Conservation (phyloP, 2,329 filamentous ascomycete species). For the Kalaharituber pfeilii region DNA sequence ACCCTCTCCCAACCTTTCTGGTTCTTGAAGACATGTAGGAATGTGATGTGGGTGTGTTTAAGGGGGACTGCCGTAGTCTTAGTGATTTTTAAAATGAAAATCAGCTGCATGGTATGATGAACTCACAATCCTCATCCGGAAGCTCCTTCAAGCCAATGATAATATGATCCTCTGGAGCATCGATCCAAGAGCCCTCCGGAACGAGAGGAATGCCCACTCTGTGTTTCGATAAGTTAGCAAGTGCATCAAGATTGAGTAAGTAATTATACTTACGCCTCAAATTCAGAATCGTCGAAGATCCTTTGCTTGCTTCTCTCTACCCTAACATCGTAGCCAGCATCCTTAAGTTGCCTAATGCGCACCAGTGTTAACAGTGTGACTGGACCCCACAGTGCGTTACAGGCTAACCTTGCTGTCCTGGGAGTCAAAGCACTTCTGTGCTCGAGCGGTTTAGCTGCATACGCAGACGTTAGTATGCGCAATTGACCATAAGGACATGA, state of each 20-base stretch:
- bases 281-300: constrained; percentile 47
- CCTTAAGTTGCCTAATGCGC: constrained; percentile 33
- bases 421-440: constrained; percentile 32
- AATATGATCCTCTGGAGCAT: constrained; percentile 47
- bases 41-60: constrained; percentile 55
- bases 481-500: no score
- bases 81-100: not conserved
- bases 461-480: constrained; percentile 5
- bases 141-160: constrained; percentile 66
- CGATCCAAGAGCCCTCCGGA: constrained; percentile 47
- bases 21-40: constrained; percentile 58
- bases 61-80: constrained; percentile 36
- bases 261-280: constrained; percentile 30
- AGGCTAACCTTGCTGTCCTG: constrained; percentile 37
- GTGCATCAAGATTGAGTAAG: not conserved
- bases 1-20: constrained; percentile 68
- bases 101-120: constrained; percentile 1
- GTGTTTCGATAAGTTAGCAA: not conserved
- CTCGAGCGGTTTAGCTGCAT: constrained; percentile 29
- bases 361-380: not conserved
- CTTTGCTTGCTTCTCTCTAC: constrained; percentile 51
- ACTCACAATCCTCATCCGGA: constrained; percentile 44
- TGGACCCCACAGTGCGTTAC: not conserved
- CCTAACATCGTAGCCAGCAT: constrained; percentile 50
- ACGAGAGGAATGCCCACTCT: constrained; percentile 46